Percentiles rank a stretch among this genome's conserved stretches.
Evolutionary conservation across 2,329 filamentous ascomycete species (phyloP).

Genomic region (Ascochyta koolunga): DNA sequence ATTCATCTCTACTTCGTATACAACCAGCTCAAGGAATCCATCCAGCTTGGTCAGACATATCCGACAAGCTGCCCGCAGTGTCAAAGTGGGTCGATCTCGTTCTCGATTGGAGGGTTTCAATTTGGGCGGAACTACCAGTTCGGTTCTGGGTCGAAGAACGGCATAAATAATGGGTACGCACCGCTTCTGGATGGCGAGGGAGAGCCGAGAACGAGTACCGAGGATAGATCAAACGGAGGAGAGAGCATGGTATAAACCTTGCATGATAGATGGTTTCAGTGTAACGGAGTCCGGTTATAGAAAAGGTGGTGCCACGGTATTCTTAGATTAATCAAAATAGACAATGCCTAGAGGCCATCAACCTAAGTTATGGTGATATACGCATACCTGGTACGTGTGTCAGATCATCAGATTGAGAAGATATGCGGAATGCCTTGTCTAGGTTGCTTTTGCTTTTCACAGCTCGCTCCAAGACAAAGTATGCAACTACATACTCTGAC

Average conservation of each 20-base stretch:
- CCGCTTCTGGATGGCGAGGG: conserved; percentile 25
- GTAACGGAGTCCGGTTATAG: neutral
- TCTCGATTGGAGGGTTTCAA: conserved; percentile 13
- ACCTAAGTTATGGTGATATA: too few relatives aligned
- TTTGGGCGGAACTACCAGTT: conserved; percentile 12
- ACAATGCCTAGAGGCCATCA: too few relatives aligned
- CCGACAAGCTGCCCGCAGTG: conserved; percentile 35
- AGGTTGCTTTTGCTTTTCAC: too few relatives aligned
- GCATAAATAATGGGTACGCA: conserved; percentile 22
- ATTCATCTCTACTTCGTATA: conserved; percentile 35
- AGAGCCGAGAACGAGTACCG: conserved; percentile 24
- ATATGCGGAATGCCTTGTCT: too few relatives aligned
- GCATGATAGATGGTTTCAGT: neutral
- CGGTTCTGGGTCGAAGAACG: neutral
- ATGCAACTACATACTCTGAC: too few relatives aligned
- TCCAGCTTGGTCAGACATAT: conserved; percentile 21
- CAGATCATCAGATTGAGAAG: too few relatives aligned
- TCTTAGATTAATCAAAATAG: too few relatives aligned
- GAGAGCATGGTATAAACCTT: conserved; percentile 10
- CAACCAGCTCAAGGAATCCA: conserved; percentile 21
- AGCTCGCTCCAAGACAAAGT: too few relatives aligned
- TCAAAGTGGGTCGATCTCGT: conserved; percentile 25
- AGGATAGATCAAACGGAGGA: conserved; percentile 7
- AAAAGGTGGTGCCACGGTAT: too few relatives aligned
- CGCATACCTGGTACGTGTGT: too few relatives aligned